Evolutionary conservation across 2,329 filamentous ascomycete species (phyloP).

Genomic region (Fusarium pseudocircinatum): DNA sequence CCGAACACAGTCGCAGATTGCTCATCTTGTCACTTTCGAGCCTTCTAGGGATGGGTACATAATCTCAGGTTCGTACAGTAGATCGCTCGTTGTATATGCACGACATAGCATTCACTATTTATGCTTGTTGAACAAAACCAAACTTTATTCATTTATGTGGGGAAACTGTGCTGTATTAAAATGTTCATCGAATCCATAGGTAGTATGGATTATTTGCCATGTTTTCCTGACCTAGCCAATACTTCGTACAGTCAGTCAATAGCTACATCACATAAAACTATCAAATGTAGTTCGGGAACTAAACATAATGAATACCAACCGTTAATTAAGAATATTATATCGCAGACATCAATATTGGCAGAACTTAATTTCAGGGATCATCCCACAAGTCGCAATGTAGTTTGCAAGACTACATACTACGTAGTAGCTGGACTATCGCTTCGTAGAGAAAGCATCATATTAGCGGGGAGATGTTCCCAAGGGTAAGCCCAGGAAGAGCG

Average conservation of each 20-base stretch:
- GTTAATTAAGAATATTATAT: background rate
- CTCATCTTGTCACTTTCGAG: conserved; percentile 5
- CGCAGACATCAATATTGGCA: conserved; percentile 13
- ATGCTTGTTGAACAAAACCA: conserved; percentile 12
- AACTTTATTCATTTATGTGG: conserved; percentile 29
- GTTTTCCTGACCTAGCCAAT: background rate
- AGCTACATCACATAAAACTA: background rate
- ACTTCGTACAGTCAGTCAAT: background rate
- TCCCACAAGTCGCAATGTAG: conserved; percentile 34
- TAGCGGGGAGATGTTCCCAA: conserved; percentile 31
- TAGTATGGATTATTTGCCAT: background rate
- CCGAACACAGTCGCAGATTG: conserved; percentile 13
- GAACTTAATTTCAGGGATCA: conserved; percentile 25
- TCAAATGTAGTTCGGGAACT: background rate
- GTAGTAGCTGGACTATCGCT: conserved; percentile 4
- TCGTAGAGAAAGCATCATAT: conserved; percentile 20
- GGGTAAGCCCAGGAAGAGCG: background rate
- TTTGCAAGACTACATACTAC: background rate
- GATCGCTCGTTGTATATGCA: conserved; percentile 34
- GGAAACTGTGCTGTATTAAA: background rate
- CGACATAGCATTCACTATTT: conserved; percentile 29
- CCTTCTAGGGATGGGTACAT: background rate
- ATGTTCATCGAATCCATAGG: background rate
- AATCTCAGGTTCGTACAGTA: background rate
- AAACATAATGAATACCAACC: background rate